Evolutionary conservation across 306 rosid species (phyloP).

Genomic region (Sindora glabra): DNA sequence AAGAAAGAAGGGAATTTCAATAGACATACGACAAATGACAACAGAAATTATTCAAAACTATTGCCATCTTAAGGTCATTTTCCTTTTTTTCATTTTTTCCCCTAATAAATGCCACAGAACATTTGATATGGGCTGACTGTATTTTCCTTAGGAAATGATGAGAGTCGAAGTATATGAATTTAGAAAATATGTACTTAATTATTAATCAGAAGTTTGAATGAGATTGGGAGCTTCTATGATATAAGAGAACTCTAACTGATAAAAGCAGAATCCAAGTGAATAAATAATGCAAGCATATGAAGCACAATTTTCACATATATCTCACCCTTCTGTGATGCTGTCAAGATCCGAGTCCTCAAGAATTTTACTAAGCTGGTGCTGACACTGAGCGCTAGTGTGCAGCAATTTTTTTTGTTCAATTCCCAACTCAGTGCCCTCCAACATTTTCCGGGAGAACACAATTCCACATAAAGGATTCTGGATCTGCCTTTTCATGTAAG

Average conservation of each 20-base stretch:
- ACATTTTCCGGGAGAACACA: constrained; percentile 49
- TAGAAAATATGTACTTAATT: too few species aligned
- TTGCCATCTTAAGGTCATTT: too few species aligned
- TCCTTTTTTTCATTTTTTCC: too few species aligned
- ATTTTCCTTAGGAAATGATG: too few species aligned
- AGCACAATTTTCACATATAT: background rate
- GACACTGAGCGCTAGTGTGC: constrained; percentile 65
- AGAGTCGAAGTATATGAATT: too few species aligned
- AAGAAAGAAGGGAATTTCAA: constrained; percentile 7
- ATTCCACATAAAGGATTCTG: constrained; percentile 66
- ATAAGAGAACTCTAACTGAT: background rate
- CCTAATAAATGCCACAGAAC: too few species aligned
- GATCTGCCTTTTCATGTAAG: constrained; percentile 73
- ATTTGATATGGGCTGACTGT: too few species aligned
- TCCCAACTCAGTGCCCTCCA: constrained; percentile 69
- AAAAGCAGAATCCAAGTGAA: background rate
- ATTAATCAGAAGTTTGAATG: too few species aligned
- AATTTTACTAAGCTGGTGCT: constrained; percentile 80
- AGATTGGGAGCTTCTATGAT: background rate
- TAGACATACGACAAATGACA: constrained; percentile 11
- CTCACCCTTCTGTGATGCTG: constrained; percentile 83
- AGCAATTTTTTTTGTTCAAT: constrained; percentile 62
- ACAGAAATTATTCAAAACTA: too few species aligned
- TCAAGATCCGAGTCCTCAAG: constrained; percentile 91
- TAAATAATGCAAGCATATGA: background rate